Conservation (phyloP, 2,329 filamentous ascomycete genomes). For the Fusarium sp. region DNA sequence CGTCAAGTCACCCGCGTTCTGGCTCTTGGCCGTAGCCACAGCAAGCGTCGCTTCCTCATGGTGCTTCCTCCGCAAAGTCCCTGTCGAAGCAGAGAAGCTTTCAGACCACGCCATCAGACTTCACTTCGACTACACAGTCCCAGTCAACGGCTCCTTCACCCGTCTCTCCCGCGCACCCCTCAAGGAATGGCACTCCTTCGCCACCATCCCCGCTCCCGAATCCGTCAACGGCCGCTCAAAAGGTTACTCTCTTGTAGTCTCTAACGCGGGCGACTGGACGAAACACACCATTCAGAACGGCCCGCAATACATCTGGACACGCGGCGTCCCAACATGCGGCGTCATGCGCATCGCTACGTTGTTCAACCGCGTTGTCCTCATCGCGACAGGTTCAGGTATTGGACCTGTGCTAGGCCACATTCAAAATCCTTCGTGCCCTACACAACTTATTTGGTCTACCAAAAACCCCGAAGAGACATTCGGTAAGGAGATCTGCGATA, state of each 20-base stretch:
- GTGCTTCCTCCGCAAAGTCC: constrained; percentile 74
- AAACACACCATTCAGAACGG: constrained; percentile 69
- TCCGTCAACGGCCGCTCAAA: constrained; percentile 35
- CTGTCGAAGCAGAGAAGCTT: constrained; percentile 73
- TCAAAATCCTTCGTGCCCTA: constrained; percentile 59
- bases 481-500: constrained; percentile 64
- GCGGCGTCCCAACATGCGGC: constrained; percentile 73
- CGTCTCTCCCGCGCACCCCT: constrained; percentile 72
- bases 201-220: constrained; percentile 72
- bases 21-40: constrained; percentile 74
- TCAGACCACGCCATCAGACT: constrained; percentile 80
- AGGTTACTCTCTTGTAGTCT: constrained; percentile 75
- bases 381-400: constrained; percentile 79
- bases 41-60: constrained; percentile 76
- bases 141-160: constrained; percentile 59
- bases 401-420: constrained; percentile 73
- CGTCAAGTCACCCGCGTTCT: constrained; percentile 62
- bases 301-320: constrained; percentile 72
- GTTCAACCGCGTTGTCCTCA: constrained; percentile 73
- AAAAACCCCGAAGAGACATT: constrained; percentile 71
- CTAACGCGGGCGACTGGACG: constrained; percentile 82
- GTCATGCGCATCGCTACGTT: constrained; percentile 74
- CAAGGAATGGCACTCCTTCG: constrained; percentile 80
- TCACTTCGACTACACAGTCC: constrained; percentile 72
- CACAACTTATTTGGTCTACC: constrained; percentile 76